Base-by-base conservation (phyloP, 1,284 basidiomycete genomes). In the Pseudozyma pruni region DNA sequence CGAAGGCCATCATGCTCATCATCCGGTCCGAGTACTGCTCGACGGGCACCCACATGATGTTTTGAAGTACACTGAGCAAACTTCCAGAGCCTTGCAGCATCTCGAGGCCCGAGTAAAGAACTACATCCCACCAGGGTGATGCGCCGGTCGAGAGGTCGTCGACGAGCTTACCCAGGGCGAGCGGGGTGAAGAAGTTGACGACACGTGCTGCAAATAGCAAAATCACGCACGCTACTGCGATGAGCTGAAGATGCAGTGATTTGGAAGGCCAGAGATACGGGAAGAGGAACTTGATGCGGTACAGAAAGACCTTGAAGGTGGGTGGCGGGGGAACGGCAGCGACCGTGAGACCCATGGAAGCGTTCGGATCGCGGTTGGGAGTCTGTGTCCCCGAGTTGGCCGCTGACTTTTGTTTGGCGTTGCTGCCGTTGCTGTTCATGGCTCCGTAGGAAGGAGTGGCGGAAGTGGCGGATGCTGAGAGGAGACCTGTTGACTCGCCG, bases 191-290 rank as follows among this genome's bases (percentile, higher is more conserved):
- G 33, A 90, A 83, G 76, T 91, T 93, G 72, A 94, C 87, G 33
- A 89, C 81, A 16, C 93, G 90, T n/a, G 89, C 90, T 29, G 90
- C 72, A 20, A 90, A 68, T 32, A 94, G 85, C 42, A 94, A 84
- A 22, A 88, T 31, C 33, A 91, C 83, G 79, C 92, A 92, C 16
- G 90, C 61, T 8, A 74, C 87, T n/a, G 90, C 90, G 34, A 91
- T 83, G 32, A 89, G 77, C 82, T 93, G 91, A 7, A 94, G 85
- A 46, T 85, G 85, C 42, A 82, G 74, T 69, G 85, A 88, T 75
- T 89, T 89, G 50, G 86, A 86, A 7, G 92, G 92, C 91, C 91
- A 94, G 10, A 94, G 87, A 83, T 91, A 91, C 4, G 91, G 92
- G 23, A 86, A 84, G 33, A 93, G 85, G 55, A 87, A 87, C 46